Percentiles rank a stretch among this genome's conserved stretches.
phyloP scores from a whole-genome alignment of 2,329 filamentous ascomycete species.

The Ascochyta clinopodiicola region DNA sequence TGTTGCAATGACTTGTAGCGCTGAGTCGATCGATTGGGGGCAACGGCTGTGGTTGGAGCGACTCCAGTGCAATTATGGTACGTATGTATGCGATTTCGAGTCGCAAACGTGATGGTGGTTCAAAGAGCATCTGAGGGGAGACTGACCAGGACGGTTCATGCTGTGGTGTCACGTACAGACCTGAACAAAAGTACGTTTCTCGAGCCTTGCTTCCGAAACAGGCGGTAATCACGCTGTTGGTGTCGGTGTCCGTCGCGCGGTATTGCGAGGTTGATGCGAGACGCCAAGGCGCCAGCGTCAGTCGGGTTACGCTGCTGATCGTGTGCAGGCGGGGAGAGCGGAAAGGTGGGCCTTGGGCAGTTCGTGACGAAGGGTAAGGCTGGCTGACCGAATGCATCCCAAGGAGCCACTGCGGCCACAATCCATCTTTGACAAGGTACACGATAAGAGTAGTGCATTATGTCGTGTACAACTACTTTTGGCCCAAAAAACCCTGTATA shows the following conservation, averaged over 20 bases:
- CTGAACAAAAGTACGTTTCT: constrained; percentile 10
- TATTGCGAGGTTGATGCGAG: constrained; percentile 27
- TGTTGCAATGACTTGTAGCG: background rate
- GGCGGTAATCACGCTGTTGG: constrained; percentile 4
- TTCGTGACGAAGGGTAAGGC: constrained; percentile 9
- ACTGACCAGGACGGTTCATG: constrained; percentile 59
- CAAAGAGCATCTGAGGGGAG: constrained; percentile 32
- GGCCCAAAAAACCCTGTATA: background rate
- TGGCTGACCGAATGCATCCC: background rate
- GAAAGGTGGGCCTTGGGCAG: constrained; percentile 10
- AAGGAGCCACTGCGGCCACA: background rate
- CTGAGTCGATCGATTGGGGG: background rate
- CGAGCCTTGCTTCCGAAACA: background rate
- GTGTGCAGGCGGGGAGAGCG: constrained; percentile 11
- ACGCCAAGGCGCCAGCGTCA: constrained; percentile 17
- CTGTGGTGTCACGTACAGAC: constrained; percentile 24
- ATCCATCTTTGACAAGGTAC: background rate
- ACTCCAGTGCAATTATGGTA: constrained; percentile 12
- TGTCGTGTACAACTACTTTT: background rate
- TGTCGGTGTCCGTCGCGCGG: constrained; percentile 21
- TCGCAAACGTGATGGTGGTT: constrained; percentile 27
- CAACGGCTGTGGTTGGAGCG: background rate
- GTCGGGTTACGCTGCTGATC: constrained; percentile 10
- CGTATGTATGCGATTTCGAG: constrained; percentile 21
- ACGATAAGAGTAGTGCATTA: background rate